Conservation (phyloP, 2,329 filamentous ascomycete genomes). For the Penicillium sp. region DNA sequence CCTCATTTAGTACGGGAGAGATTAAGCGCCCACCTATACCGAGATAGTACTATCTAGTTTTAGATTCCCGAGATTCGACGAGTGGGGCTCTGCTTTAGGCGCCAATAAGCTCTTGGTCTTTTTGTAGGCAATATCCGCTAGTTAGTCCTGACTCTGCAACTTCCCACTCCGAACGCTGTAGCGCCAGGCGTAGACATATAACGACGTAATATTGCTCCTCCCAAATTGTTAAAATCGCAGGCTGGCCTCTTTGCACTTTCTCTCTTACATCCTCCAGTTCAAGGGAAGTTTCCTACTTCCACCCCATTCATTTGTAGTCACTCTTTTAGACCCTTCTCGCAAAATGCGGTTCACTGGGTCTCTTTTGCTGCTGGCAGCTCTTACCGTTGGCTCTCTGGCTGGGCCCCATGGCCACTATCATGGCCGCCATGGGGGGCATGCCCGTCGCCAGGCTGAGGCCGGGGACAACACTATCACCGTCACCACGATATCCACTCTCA, state of each 20-base stretch:
- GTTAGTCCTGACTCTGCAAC: not conserved
- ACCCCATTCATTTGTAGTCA: not conserved
- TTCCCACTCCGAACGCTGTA: not conserved
- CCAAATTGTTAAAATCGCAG: not conserved
- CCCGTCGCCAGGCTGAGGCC: slow-evolving; percentile 10
- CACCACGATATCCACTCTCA: slow-evolving; percentile 10
- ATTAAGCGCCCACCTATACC: not conserved
- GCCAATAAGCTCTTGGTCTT: not conserved
- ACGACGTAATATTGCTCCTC: not conserved
- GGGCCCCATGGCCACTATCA: slow-evolving; percentile 12
- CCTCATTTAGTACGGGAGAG: not conserved
- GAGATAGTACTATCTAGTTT: not conserved
- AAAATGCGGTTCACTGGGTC: not conserved
- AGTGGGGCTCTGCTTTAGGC: not conserved
- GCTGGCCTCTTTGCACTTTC: not conserved
- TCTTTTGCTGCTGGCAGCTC: slow-evolving; percentile 29
- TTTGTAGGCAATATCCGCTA: not conserved
- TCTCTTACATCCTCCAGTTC: not conserved
- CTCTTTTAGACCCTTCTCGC: not conserved
- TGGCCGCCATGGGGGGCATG: slow-evolving; percentile 12
- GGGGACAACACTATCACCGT: slow-evolving; percentile 2
- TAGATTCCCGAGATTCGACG: not conserved
- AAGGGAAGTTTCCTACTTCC: not conserved
- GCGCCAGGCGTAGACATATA: not conserved
- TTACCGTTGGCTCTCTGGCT: slow-evolving; percentile 24